Base-by-base conservation (phyloP, 2,329 filamentous ascomycete genomes). In the Colletotrichum cuscutae region DNA sequence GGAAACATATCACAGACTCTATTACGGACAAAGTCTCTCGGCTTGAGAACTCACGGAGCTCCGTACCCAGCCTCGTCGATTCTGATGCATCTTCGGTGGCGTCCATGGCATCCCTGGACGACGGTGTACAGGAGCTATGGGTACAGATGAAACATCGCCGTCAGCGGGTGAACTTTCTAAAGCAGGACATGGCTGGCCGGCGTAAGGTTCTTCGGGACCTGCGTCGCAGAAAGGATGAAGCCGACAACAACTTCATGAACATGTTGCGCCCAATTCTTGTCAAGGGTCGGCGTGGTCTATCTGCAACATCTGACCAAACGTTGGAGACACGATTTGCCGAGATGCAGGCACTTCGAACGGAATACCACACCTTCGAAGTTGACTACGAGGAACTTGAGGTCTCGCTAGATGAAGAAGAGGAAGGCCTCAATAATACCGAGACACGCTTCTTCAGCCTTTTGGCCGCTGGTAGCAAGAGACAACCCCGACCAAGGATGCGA, bases 181-280 rank as follows among this genome's bases (percentile, higher is more conserved):
- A 79, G 62, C 63, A 62, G 3, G 71, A 78, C 15, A 85, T 84
- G 81, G 76, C 79, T 4, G 66, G 68, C 19, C 79, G 77, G 61
- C 79, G 83, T 37, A 79, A 77, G 42, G 75, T 78, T 46, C 63
- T 85, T 49, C 77, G 77, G 53, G 72, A 79, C 5, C 67, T 82
- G 22, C 80, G 83, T 1, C 79, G 75, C 22, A 75, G 73, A 28
- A 82, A 79, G 64, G 80, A 83, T 52, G 77, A 80, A 30, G 79
- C 82, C 6, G 84, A 85, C 61, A 84, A 85, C 73, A 77, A 77
- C 1, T 83, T 85, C 58, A 84, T 85, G 82, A 78, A 79, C 32
- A 74, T 82, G 19, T 74, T 85, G 24, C 79, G 84, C 4, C 82
- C 82, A 0, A 77, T 84, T 28, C 76, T 85, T 4, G 76, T 83